phyloP scores from a whole-genome alignment of 768 basidiomycete species.

The Tephrocybe sp. region DNA sequence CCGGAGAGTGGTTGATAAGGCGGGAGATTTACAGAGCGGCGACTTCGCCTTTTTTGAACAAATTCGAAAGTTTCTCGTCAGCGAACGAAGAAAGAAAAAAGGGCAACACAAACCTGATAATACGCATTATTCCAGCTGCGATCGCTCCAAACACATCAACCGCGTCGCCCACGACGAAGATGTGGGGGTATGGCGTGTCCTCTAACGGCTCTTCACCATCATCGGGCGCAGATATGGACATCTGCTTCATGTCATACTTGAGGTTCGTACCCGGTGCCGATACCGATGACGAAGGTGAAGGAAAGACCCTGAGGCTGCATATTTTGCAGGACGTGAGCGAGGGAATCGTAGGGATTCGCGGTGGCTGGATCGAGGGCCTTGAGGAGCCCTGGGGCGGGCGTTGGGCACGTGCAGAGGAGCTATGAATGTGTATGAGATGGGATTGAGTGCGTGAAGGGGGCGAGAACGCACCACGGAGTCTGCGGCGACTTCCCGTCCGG shows the following conservation, averaged over 20 bases:
- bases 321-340: conserved; percentile 47
- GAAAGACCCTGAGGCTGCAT: conserved; percentile 46
- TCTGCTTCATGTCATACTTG: conserved; percentile 20
- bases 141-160: conserved; percentile 67
- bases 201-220: conserved; percentile 4
- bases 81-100: too few species aligned
- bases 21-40: conserved; percentile 53
- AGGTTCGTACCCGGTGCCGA: conserved; percentile 10
- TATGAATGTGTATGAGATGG: conserved; percentile 19
- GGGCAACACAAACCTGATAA: too few species aligned
- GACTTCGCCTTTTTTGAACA: conserved; percentile 44
- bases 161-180: conserved; percentile 64
- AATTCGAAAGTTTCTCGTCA: too few species aligned
- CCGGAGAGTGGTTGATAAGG: conserved; percentile 40
- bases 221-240: conserved; percentile 13
- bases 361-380: conserved; percentile 38
- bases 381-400: conserved; percentile 53
- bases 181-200: conserved; percentile 44
- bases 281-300: neutral
- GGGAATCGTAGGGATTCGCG: conserved; percentile 36
- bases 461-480: conserved; percentile 46
- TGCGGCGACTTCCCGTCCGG: conserved; percentile 50
- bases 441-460: too few species aligned
- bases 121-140: too few species aligned
- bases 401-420: conserved; percentile 64